Conservation (phyloP, 345 rosid genomes). For the Eucalyptus shirleyi region DNA sequence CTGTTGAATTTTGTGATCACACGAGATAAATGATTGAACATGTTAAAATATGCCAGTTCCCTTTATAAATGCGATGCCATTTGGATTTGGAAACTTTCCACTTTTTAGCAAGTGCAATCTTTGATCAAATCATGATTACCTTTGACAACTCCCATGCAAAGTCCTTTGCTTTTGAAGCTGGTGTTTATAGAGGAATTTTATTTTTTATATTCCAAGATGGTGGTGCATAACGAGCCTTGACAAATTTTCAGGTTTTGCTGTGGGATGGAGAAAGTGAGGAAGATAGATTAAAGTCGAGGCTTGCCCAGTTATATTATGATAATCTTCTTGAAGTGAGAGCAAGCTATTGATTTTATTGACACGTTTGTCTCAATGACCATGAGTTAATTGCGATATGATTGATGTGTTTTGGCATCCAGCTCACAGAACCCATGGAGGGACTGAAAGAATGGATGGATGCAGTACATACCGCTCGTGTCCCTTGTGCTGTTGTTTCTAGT, state of each 20-base stretch:
- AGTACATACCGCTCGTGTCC: conserved; percentile 62
- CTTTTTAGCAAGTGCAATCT: background rate
- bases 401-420: conserved; percentile 24
- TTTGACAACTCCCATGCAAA: background rate
- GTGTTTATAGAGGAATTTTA: background rate
- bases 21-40: background rate
- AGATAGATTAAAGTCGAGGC: conserved; percentile 50
- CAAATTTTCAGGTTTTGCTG: conserved; percentile 43
- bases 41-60: background rate
- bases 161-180: background rate
- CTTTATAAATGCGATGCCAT: background rate
- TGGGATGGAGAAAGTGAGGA: conserved; percentile 59
- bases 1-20: background rate
- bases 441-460: conserved; percentile 88
- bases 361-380: background rate
- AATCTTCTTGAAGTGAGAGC: conserved; percentile 50
- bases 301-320: conserved; percentile 58
- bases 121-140: background rate
- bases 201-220: background rate
- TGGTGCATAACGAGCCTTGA: background rate
- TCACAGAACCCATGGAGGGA: conserved; percentile 60
- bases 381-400: background rate
- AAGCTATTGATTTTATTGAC: background rate
- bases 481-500: conserved; percentile 93
- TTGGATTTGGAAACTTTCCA: background rate